phyloP scores from a whole-genome alignment of 768 basidiomycete genomes.

The Boletus reticulatus region DNA sequence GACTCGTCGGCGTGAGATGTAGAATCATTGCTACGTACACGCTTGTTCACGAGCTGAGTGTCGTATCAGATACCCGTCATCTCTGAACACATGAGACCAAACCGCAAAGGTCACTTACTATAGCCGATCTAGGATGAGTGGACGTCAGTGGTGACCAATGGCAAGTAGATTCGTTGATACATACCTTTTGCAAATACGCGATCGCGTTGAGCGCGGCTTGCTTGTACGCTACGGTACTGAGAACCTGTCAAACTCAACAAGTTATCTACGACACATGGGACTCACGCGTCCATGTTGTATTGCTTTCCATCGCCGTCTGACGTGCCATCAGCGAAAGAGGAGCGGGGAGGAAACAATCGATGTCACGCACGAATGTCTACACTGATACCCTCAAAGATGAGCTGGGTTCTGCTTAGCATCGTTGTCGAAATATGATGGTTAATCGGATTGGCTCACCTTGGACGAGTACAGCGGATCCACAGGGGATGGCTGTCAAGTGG shows the following conservation, averaged over 20 bases:
- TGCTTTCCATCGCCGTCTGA: constrained; percentile 71
- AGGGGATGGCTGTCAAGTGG: constrained; percentile 55
- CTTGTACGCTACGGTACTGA: constrained; percentile 72
- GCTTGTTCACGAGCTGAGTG: constrained; percentile 72
- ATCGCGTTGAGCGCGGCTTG: constrained; percentile 78
- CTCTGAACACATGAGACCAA: neutral
- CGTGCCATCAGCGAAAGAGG: neutral
- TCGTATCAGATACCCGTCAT: neutral
- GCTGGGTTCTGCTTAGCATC: constrained; percentile 30
- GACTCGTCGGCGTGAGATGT: neutral
- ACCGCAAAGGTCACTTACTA: constrained; percentile 43
- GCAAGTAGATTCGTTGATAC: neutral
- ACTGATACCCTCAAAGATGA: constrained; percentile 74
- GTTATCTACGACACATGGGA: neutral
- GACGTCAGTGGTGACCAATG: neutral
- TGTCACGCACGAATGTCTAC: constrained; percentile 59
- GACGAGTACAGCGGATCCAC: constrained; percentile 72
- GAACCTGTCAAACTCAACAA: neutral
- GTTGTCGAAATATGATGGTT: neutral
- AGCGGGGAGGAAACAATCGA: neutral
- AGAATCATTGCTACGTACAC: constrained; percentile 38
- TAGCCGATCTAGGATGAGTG: constrained; percentile 55
- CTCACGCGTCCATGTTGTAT: constrained; percentile 75
- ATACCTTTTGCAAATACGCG: constrained; percentile 65
- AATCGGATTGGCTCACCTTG: constrained; percentile 39